These are phyloP conservation scores for Pinus albicaulis DNA, from an alignment of 75 land plant genomes.

Conservation along the genomic window DNA sequence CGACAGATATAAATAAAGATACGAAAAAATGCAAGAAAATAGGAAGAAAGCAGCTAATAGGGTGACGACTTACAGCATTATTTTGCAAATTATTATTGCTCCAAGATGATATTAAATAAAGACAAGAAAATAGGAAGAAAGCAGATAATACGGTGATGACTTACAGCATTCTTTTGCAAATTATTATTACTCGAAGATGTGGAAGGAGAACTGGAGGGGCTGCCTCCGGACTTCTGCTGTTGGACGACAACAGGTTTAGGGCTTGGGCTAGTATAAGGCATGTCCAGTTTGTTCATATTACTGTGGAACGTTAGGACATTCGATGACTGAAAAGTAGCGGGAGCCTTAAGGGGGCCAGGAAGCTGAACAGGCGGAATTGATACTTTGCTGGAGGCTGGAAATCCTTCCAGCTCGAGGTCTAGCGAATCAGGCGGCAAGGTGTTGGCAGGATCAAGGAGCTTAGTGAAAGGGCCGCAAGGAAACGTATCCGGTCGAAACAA, in stretches of 20 bases:
- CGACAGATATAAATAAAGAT: background rate
- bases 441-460: slow-evolving; percentile 8
- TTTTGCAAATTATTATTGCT: slow-evolving; percentile 7
- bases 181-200: slow-evolving; percentile 12
- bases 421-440: background rate
- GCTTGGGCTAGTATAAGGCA: background rate
- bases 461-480: slow-evolving; percentile 11
- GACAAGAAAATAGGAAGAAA: background rate
- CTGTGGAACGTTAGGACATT: slow-evolving; percentile 8
- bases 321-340: slow-evolving; percentile 6
- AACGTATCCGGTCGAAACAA: background rate
- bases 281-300: slow-evolving; percentile 8
- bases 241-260: background rate
- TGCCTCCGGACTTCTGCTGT: background rate
- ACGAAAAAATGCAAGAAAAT: background rate
- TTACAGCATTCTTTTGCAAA: slow-evolving; percentile 4
- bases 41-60: background rate
- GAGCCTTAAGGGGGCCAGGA: background rate
- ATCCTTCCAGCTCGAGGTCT: background rate
- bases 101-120: background rate
- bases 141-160: background rate
- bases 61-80: background rate
- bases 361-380: background rate
- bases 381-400: background rate
- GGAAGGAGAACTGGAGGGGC: slow-evolving; percentile 1